These are phyloP conservation scores for Bacterosira constricta DNA, from an alignment of 108 stramenopile species.

Conservation along the genomic window DNA sequence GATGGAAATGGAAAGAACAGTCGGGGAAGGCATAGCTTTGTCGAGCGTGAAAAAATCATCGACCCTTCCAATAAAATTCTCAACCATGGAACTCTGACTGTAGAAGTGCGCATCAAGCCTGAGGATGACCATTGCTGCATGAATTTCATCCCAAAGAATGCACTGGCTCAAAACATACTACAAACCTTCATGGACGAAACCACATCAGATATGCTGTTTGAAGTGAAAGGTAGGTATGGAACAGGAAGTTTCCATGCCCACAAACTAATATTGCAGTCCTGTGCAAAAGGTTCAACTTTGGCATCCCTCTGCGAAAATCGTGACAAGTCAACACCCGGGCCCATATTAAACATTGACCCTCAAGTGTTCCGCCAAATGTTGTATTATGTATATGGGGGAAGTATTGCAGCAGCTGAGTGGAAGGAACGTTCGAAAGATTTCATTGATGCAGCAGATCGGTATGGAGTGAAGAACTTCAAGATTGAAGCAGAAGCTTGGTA, in stretches of 20 bases:
- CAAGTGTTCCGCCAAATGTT: conserved; percentile 16
- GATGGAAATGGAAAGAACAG: too few species aligned
- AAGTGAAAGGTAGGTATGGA: background rate
- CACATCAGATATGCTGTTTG: background rate
- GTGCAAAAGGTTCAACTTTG: conserved; percentile 3
- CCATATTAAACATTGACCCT: conserved; percentile 20
- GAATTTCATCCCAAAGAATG: background rate
- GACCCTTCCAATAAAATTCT: too few species aligned
- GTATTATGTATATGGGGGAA: conserved; percentile 28
- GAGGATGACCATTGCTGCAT: background rate
- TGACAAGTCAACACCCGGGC: conserved; percentile 16
- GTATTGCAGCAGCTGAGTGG: conserved; percentile 8
- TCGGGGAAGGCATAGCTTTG: too few species aligned
- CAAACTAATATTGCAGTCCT: background rate
- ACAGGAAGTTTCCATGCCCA: background rate
- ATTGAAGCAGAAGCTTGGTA: conserved; percentile 25
- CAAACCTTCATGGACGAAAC: background rate
- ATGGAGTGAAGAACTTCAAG: conserved; percentile 23
- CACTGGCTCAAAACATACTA: background rate
- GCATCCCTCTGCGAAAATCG: conserved; percentile 15
- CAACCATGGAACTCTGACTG: background rate
- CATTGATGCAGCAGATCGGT: conserved; percentile 30
- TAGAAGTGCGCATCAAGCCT: background rate
- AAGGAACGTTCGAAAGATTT: conserved; percentile 15
- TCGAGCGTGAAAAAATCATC: too few species aligned